Evolutionary conservation across 371 early-diverging fungal genomes (phyloP).

Genomic region (Apophysomyces sp.): DNA sequence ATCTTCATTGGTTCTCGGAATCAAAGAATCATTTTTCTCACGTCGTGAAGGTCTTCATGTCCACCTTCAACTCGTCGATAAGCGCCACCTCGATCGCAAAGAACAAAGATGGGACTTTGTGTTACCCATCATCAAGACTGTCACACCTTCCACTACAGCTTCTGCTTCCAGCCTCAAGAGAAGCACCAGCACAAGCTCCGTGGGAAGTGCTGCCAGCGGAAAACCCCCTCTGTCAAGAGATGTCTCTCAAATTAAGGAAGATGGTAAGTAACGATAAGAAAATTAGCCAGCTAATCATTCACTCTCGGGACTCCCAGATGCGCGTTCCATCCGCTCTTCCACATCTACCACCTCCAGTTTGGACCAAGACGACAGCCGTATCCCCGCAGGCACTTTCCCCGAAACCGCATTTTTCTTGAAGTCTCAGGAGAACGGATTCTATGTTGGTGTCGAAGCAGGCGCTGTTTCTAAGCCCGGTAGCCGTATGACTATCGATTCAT

Average conservation of each 20-base stretch:
- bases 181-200: slow-evolving; percentile 18
- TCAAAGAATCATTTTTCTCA: slow-evolving; percentile 50
- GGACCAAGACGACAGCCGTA: slow-evolving; percentile 26
- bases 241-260: slow-evolving; percentile 35
- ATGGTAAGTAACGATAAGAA: slow-evolving; percentile 22
- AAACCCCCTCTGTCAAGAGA: slow-evolving; percentile 11
- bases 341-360: slow-evolving; percentile 30
- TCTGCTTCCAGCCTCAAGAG: neutral
- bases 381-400: slow-evolving; percentile 41
- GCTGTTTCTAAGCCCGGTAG: slow-evolving; percentile 22
- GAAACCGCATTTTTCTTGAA: slow-evolving; percentile 43
- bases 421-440: slow-evolving; percentile 31
- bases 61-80: slow-evolving; percentile 42
- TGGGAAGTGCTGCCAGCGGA: slow-evolving; percentile 13
- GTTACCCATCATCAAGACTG: slow-evolving; percentile 28
- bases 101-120: slow-evolving; percentile 53
- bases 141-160: slow-evolving; percentile 4
- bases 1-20: slow-evolving; percentile 49
- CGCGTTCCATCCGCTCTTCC: slow-evolving; percentile 31
- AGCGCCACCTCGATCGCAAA: slow-evolving; percentile 36
- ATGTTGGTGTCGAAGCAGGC: slow-evolving; percentile 29
- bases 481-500: slow-evolving; percentile 28
- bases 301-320: slow-evolving; percentile 15
- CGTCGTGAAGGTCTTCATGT: slow-evolving; percentile 51
- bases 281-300: neutral